Evolutionary conservation across 2,329 filamentous ascomycete genomes (phyloP).

Genomic region (Clonostachys byssicola): DNA sequence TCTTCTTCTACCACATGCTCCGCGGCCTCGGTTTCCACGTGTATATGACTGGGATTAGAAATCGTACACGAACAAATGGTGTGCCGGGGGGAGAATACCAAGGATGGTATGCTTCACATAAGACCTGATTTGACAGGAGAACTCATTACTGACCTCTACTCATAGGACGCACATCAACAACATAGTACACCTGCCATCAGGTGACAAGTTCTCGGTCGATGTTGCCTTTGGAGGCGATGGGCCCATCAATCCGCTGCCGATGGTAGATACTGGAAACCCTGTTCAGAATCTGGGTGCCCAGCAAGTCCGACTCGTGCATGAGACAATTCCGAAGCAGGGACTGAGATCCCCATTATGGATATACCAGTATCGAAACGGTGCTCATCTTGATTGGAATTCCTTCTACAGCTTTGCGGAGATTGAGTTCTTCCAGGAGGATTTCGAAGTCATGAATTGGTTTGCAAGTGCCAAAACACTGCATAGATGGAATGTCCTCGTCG

Average conservation of each 20-base stretch:
- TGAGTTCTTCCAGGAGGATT: constrained; percentile 42
- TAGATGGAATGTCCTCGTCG: constrained; percentile 3
- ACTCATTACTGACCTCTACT: background rate
- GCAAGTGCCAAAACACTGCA: constrained; percentile 4
- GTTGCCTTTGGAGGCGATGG: constrained; percentile 65
- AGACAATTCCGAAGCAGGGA: constrained; percentile 38
- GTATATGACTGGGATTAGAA: constrained; percentile 52
- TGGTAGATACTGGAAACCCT: constrained; percentile 32
- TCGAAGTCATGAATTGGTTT: constrained; percentile 10
- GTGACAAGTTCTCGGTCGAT: constrained; percentile 49
- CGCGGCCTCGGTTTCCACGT: constrained; percentile 44
- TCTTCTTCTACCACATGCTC: constrained; percentile 50
- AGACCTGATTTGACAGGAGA: background rate
- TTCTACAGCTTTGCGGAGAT: constrained; percentile 63
- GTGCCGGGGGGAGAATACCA: constrained; percentile 35
- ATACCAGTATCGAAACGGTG: constrained; percentile 52
- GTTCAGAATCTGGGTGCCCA: constrained; percentile 47
- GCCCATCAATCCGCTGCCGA: constrained; percentile 49
- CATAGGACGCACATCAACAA: constrained; percentile 52
- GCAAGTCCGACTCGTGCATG: constrained; percentile 47
- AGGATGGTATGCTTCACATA: constrained; percentile 31
- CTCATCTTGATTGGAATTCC: constrained; percentile 48
- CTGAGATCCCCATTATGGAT: constrained; percentile 48
- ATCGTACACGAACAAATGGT: constrained; percentile 29
- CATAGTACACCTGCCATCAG: constrained; percentile 49